Conservation (phyloP, 371 early-diverging fungal genomes). For the Gilbertella persicaria region DNA sequence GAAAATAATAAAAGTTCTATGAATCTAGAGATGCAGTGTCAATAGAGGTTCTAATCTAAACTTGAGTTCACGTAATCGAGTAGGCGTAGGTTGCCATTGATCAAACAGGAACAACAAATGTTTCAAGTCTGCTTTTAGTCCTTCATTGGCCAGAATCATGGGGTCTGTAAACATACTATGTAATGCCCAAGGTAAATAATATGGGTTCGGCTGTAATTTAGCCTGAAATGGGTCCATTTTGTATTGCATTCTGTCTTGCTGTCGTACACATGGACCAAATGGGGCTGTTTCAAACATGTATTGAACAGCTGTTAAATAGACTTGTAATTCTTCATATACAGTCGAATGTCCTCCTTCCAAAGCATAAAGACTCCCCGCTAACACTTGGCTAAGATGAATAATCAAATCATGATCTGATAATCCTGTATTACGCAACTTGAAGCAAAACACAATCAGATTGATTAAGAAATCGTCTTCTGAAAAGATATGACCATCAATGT, state of each 20-base stretch:
- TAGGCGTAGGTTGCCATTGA: slow-evolving; percentile 79
- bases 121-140: slow-evolving; percentile 60
- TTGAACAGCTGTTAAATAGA: slow-evolving; percentile 68
- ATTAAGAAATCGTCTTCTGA: slow-evolving; percentile 84
- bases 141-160: slow-evolving; percentile 53
- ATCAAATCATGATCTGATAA: slow-evolving; percentile 84
- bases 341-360: slow-evolving; percentile 91
- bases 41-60: slow-evolving; percentile 80
- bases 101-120: slow-evolving; percentile 65
- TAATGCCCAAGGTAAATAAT: slow-evolving; percentile 90
- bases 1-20: slow-evolving; percentile 24
- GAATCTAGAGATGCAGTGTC: neutral
- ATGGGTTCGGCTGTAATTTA: slow-evolving; percentile 75
- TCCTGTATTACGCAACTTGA: slow-evolving; percentile 84
- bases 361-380: slow-evolving; percentile 90
- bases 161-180: slow-evolving; percentile 76
- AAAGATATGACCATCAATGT: slow-evolving; percentile 81
- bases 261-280: slow-evolving; percentile 25
- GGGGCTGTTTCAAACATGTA: slow-evolving; percentile 46
- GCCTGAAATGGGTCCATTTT: slow-evolving; percentile 50
- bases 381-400: slow-evolving; percentile 80
- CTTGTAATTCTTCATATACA: slow-evolving; percentile 89
- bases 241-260: neutral
- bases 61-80: slow-evolving; percentile 77
- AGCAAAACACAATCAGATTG: slow-evolving; percentile 80